These are phyloP conservation scores for Pyricularia sp. DNA, from an alignment of 2,329 filamentous ascomycete species.

Conservation along the genomic window DNA sequence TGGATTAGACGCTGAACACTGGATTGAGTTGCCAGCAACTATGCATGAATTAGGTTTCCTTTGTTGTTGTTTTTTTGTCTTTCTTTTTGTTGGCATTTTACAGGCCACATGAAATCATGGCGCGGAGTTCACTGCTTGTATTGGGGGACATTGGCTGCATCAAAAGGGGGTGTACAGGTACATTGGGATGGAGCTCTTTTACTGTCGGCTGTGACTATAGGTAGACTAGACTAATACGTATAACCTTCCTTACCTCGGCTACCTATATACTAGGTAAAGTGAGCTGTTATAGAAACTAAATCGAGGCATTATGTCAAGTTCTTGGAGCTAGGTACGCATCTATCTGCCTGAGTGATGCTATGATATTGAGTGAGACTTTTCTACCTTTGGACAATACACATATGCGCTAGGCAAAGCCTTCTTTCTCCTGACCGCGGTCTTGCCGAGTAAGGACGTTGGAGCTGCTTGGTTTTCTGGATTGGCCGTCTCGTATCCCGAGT, in stretches of 20 bases:
- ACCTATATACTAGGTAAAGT: too few species aligned
- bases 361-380: neutral
- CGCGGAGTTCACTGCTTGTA: neutral
- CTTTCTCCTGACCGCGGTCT: neutral
- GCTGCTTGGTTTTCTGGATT: neutral
- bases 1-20: conserved; percentile 30
- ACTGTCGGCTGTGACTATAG: neutral
- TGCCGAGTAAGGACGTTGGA: neutral
- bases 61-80: neutral
- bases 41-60: neutral
- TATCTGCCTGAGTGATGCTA: neutral
- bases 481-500: neutral
- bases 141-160: neutral
- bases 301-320: neutral
- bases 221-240: neutral
- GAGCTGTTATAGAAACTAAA: neutral
- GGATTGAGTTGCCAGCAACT: neutral
- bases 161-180: neutral
- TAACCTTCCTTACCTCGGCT: too few species aligned
- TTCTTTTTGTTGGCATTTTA: neutral
- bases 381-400: neutral
- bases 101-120: neutral
- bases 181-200: neutral
- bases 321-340: too few species aligned
- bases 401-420: neutral